Base-by-base conservation (phyloP, 495 filamentous ascomycete species). In the Penicillium macrosclerotiorum region DNA sequence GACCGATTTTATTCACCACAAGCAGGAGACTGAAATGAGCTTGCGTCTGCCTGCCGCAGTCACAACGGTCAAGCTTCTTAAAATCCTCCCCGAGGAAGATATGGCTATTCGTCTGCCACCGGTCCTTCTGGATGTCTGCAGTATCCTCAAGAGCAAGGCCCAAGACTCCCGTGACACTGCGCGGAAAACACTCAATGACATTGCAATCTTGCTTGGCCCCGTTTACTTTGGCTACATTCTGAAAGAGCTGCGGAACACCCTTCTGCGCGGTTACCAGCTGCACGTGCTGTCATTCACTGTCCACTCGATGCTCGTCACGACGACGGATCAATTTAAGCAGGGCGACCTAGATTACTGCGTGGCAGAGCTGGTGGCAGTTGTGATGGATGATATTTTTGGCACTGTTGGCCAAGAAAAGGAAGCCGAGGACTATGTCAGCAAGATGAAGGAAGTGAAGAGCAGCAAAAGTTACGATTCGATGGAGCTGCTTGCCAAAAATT, bases 361-460 rank as follows among this genome's bases (percentile, higher is more conserved):
- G 24, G 64, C 71, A 3, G 75, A 88, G 13, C 81, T 97, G 30
- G 80, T 89, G 32, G 74, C 81, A 3, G 78, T 99, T 31, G 85
- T 96, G 39, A 94, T 97, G 88, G 93, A 99, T 54, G 94, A 97
- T 60, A 94, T 90, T 9, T 99, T 99, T 62, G 93, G 93, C 13
- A 82, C 80, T n/a, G 83, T 85, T n/a, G 93, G 93, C 11, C 84
- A 93, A 69, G 93, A 99, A 57, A 99, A 99, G 62, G 93, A 99
- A 54, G 90, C 92, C 0, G 90, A 92, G 52, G 93, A 90, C 32
- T 99, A 99, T 60, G 80, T 85, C 44, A 96, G 87, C 66, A 84
- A 89, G 57, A 96, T 95, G 88, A 94, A 89, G 67, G 93, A 99
- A 69, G 85, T 97, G 14, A 96, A 96, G 72, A 90, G 86, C 59